Base-by-base conservation (phyloP, 345 rosid genomes). In the Geranium rotundifolium region DNA sequence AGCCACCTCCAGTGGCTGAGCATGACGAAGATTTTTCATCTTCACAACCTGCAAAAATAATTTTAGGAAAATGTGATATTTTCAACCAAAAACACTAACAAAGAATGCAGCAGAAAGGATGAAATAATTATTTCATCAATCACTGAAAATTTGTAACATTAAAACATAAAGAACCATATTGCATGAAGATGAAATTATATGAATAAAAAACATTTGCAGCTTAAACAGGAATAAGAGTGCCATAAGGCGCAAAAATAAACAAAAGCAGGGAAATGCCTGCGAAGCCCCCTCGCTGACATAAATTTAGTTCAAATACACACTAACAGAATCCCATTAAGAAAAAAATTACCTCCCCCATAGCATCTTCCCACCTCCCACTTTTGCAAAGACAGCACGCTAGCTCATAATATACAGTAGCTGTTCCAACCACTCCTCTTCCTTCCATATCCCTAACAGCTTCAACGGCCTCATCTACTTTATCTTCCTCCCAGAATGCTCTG, bases 391-490 rank as follows among this genome's bases (percentile, higher is more conserved):
- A 92, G 81, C 96, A 79, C 41, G 93, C 91, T 63, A 92, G 67
- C 73, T 89, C 96, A 66, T 89, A 92, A 69, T 87, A 89, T 27
- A 92, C 88, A 41, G 86, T 77, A 63, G 87, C 91, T 1, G 78
- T 78, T 77, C 98, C 96, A 69, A 92, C 76, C 39, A 92, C 78
- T 76, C 98, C 98, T 70, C 87, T 87, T 58, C 63, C 71, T 77
- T 92, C 96, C 98, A 92, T 92, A 75, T 84, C 84, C 69, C 84
- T 82, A 31, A 89, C 88, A 67, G 82, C 84, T 87, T 81, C 84
- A 74, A 89, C 80, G 41, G 95, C 95, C 73, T 84, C 88, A 52
- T 79, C 75, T 49, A 85, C 72, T 77, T 80, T 87, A 52, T 88
- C 89, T 79, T 92, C 95, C 73, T 80, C 87, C 96, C 93, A 84